Evolutionary conservation across 768 basidiomycete genomes (phyloP).

Genomic region (Hygrocybe punicea): DNA sequence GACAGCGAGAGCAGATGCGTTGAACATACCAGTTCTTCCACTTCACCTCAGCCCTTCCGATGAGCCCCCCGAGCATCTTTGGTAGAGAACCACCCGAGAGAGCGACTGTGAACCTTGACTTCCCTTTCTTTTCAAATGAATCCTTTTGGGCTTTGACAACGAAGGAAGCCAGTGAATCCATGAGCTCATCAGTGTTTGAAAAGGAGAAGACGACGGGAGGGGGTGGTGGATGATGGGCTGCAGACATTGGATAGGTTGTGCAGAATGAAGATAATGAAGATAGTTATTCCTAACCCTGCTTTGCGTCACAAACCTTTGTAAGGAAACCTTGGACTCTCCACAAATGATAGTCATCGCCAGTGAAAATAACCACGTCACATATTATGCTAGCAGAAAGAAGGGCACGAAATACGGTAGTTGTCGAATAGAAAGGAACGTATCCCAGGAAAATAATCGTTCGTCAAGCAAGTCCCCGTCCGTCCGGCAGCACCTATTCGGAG

Average conservation of each 20-base stretch:
- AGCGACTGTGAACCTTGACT: slow-evolving; percentile 78
- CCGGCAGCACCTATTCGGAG: not conserved
- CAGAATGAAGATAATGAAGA: not conserved
- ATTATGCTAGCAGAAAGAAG: not conserved
- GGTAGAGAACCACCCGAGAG: slow-evolving; percentile 93
- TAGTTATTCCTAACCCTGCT: too few species aligned
- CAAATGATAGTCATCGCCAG: too few species aligned
- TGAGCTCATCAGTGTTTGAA: slow-evolving; percentile 50
- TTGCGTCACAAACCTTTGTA: too few species aligned
- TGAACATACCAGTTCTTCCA: slow-evolving; percentile 91
- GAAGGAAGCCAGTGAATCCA: slow-evolving; percentile 70
- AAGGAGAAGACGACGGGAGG: slow-evolving; percentile 76
- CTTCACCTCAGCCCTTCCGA: slow-evolving; percentile 59
- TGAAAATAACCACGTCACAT: not conserved
- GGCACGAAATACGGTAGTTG: not conserved
- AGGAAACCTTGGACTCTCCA: too few species aligned
- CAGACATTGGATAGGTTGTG: slow-evolving; percentile 16
- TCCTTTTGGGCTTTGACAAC: slow-evolving; percentile 86
- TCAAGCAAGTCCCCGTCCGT: not conserved
- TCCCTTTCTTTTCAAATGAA: slow-evolving; percentile 78
- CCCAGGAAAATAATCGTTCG: not conserved
- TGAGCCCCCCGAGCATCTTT: slow-evolving; percentile 70
- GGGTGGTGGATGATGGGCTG: slow-evolving; percentile 53
- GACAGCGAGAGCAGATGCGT: not conserved
- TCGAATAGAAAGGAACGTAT: not conserved